A percentile compares a stretch with the other conserved stretches of the same genome.
phyloP scores from a whole-genome alignment of 2,329 filamentous ascomycete species.

The Colletotrichum agaves region DNA sequence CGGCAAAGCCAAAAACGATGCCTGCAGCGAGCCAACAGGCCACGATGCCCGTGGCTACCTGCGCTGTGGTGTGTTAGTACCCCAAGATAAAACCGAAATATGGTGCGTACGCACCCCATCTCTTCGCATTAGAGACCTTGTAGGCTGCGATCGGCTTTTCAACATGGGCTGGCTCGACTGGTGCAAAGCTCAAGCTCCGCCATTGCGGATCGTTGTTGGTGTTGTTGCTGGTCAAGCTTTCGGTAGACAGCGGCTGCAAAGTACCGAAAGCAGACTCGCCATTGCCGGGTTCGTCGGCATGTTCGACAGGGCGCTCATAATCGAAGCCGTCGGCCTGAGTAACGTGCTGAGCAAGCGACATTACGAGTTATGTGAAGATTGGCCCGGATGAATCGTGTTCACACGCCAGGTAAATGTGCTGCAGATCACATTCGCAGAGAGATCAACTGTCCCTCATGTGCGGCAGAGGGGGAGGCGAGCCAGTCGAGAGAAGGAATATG shows the following conservation, averaged over 20 bases:
- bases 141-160: constrained; percentile 46
- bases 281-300: constrained; percentile 38
- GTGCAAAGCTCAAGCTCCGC: constrained; percentile 45
- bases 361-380: constrained; percentile 31
- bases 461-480: not conserved
- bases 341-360: constrained; percentile 57
- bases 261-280: constrained; percentile 42
- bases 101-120: constrained; percentile 40
- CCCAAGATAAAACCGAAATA: no score
- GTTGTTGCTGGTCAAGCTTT: constrained; percentile 7
- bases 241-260: constrained; percentile 37
- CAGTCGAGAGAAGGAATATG: not conserved
- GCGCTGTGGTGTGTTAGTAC: constrained; percentile 58
- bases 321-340: constrained; percentile 55
- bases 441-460: not conserved
- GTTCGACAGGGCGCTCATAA: constrained; percentile 45
- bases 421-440: not conserved
- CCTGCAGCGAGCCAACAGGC: constrained; percentile 82
- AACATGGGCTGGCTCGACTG: constrained; percentile 40
- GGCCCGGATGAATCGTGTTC: not conserved
- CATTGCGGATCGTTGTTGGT: constrained; percentile 33
- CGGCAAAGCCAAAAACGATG: constrained; percentile 85
- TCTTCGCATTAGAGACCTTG: constrained; percentile 44
- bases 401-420: not conserved
- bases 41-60: constrained; percentile 74